Conservation (phyloP, 108 stramenopile species). For the Parietichytrium sp. region DNA sequence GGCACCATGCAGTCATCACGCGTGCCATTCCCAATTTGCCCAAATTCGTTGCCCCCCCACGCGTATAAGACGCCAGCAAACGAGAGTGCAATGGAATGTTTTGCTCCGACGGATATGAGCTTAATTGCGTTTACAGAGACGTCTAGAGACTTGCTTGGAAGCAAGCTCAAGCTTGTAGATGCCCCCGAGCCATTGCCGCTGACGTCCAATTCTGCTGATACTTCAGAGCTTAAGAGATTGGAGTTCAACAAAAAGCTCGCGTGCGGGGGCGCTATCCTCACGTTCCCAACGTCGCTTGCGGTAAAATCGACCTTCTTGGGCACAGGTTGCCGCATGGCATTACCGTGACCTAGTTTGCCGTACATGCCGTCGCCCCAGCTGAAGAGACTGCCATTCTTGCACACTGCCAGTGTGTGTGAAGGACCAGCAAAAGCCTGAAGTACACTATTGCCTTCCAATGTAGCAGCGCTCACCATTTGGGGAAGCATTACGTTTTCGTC, state of each 20-base stretch:
- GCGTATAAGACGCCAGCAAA: conserved; percentile 1
- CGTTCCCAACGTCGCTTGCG: not conserved
- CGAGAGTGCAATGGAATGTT: not conserved
- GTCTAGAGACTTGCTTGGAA: not conserved
- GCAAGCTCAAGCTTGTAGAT: too few relatives aligned
- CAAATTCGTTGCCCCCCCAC: conserved; percentile 23
- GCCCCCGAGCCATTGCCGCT: too few relatives aligned
- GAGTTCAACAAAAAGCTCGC: too few relatives aligned
- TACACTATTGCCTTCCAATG: not conserved
- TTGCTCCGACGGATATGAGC: not conserved
- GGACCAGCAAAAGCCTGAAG: conserved; percentile 12
- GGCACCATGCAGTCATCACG: not conserved
- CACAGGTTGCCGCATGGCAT: not conserved
- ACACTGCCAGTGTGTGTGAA: not conserved
- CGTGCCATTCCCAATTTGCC: not conserved
- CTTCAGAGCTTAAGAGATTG: too few relatives aligned
- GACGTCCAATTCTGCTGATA: too few relatives aligned
- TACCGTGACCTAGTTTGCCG: not conserved
- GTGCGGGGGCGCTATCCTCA: not conserved
- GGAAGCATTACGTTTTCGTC: not conserved
- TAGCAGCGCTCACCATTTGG: not conserved
- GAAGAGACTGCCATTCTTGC: not conserved
- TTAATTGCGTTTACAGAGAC: not conserved
- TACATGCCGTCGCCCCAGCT: conserved; percentile 13
- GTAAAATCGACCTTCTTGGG: not conserved